Percentiles rank a stretch among this genome's conserved stretches.
These are phyloP conservation scores for Penicillium bovifimosum DNA, from an alignment of 495 filamentous ascomycete species.

Conservation along the genomic window DNA sequence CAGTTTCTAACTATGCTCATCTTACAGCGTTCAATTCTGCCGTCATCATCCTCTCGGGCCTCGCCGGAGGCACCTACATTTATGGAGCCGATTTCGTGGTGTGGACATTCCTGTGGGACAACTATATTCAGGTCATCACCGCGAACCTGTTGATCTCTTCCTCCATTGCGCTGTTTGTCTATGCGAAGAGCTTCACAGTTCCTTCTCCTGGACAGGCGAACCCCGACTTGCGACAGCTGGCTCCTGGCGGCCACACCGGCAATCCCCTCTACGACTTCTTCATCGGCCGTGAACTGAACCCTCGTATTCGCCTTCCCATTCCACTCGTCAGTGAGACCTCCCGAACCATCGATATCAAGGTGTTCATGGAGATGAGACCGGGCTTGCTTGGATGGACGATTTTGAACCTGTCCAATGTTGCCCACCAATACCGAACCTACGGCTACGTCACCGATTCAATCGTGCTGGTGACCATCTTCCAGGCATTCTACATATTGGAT, in stretches of 20 bases:
- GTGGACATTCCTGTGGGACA: slow-evolving; percentile 91
- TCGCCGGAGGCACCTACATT: slow-evolving; percentile 64
- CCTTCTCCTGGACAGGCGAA: slow-evolving; percentile 55
- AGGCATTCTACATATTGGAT: slow-evolving; percentile 82
- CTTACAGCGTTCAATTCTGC: slow-evolving; percentile 69
- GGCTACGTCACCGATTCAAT: slow-evolving; percentile 86
- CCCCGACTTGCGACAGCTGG: slow-evolving; percentile 66
- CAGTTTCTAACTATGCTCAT: slow-evolving; percentile 3
- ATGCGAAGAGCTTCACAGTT: slow-evolving; percentile 73
- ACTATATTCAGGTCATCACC: slow-evolving; percentile 80
- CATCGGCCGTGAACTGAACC: slow-evolving; percentile 95
- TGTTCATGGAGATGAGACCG: slow-evolving; percentile 84
- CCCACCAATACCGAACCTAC: slow-evolving; percentile 78
- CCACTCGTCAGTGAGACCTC: slow-evolving; percentile 51
- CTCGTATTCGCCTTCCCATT: slow-evolving; percentile 71
- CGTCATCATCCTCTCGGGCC: slow-evolving; percentile 58
- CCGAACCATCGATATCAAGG: slow-evolving; percentile 78
- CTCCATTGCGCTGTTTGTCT: slow-evolving; percentile 65
- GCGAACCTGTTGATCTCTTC: slow-evolving; percentile 73
- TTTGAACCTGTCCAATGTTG: slow-evolving; percentile 77
- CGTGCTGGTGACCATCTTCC: slow-evolving; percentile 70
- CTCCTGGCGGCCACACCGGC: slow-evolving; percentile 73
- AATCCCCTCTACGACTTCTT: slow-evolving; percentile 94
- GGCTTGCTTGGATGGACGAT: slow-evolving; percentile 89
- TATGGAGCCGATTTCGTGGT: slow-evolving; percentile 78